Evolutionary conservation across 371 early-diverging fungal genomes (phyloP), one percentile per base, ranked within the genome.

Genomic region (Mucor plumbeus): DNA sequence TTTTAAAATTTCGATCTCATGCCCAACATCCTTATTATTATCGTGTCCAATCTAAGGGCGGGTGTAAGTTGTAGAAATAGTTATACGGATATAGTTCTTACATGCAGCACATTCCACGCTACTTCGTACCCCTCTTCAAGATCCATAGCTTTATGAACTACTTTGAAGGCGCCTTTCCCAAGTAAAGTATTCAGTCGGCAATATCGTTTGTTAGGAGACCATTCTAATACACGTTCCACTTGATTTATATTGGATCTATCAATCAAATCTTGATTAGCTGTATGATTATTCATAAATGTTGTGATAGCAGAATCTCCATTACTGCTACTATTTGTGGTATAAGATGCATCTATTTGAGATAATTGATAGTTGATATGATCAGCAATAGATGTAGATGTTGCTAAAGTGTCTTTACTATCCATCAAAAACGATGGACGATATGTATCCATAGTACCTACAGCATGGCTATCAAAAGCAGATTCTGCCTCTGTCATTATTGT

Each of bases 71-170:
- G 70, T 34, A 5, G 5, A 14, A 35, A 36, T 26, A 88, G 72
- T 57, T 78, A 31, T 79, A 75, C 63, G 82, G 81, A 71, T 72
- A 26, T 26, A 26, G 26, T 26, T 26, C 81, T 82, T 59, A 88
- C 86, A 78, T 82, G 86, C 59, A 87, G 74, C 34, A 84, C 83
- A 78, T 95, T 95, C 95, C 96, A 97, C 10, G 97, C 97, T 9
- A 97, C 95, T 78, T 95, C 96, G 48, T 92, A 88, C 35, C 95
- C 95, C 76, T 94, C 94, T 61, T 95, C 95, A 43, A 85, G 86
- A 73, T 97, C 96, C 71, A 94, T 90, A 4, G 92, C 95, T 75
- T 94, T 94, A 79, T 87, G 93, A 0, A 97, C 97, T 48, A 92
- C 90, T 75, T 97, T 97, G 81, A 91, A 95, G 5, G 95, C 94